Evolutionary conservation across 345 rosid species (phyloP), one percentile per base, ranked within the genome.

Genomic region (Mercurialis annua): DNA sequence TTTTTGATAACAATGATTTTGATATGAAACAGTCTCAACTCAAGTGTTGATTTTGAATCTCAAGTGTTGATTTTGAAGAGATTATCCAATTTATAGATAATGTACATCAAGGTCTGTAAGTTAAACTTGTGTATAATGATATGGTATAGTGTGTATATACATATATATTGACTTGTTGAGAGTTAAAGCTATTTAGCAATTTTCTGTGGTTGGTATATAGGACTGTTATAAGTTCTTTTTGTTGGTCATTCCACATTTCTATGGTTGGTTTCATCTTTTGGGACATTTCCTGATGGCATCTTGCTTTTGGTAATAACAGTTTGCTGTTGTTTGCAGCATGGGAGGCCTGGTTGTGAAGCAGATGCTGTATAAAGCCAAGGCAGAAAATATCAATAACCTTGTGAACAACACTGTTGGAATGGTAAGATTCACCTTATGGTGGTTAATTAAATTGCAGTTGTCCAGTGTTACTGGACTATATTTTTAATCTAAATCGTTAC

Each of bases 331-430:
- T 46, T 78, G 87, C 87, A 94, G 97, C 78, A 81, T 94, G 97
- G 99, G 97, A 72, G 99, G 97, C 63, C 87, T 91, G 69, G 92
- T 94, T 49, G 96, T 94, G 71, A 94, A 94, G 91, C 95, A 94
- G 91, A 84, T 94, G 71, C 80, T 94, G 58, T 64, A 84, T 80
- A 87, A 81, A 87, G 98, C 98, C 18, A 94, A 83, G 84, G 76
- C 73, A 59, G 96, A 94, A 83, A 94, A 87, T 57, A 72, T 87
- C 58, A 82, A 82, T 65, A 82, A 80, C 65, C 85, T 94, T 62
- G 97, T 94, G 75, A 82, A 84, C 71, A 94, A 91, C 81, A 94
- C 97, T 1, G 77, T 85, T 78, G 99, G 99, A 74, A 75, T 94
- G 73, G 96, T 94, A 84, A 72, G 96, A 75, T 73, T 65, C 68